phyloP scores from a whole-genome alignment of 2,329 filamentous ascomycete species.

The Gyromitra esculenta region DNA sequence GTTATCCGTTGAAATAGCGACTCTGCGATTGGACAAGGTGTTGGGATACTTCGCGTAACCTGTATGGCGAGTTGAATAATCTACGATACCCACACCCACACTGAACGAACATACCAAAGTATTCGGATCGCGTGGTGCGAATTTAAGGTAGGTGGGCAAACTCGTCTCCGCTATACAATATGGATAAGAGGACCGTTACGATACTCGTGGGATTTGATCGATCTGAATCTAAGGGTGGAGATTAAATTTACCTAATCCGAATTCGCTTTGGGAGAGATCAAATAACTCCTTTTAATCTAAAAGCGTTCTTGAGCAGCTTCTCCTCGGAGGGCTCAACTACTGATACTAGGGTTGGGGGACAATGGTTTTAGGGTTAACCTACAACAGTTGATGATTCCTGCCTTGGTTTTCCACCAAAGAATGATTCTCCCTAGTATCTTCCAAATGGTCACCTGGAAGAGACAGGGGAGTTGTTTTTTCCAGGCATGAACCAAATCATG shows the following conservation, averaged over 20 bases:
- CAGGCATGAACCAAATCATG: constrained; percentile 35
- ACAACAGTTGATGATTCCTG: neutral
- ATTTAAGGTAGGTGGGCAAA: constrained; percentile 6
- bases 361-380: neutral
- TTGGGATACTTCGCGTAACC: too few relatives aligned
- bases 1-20: too few relatives aligned
- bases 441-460: neutral
- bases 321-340: constrained; percentile 30
- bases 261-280: constrained; percentile 31
- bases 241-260: constrained; percentile 46
- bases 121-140: neutral
- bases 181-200: constrained; percentile 22
- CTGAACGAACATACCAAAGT: too few relatives aligned
- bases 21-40: too few relatives aligned
- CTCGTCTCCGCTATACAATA: neutral
- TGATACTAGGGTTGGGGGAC: constrained; percentile 16
- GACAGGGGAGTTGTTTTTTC: constrained; percentile 23
- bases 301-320: constrained; percentile 8
- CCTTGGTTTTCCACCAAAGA: neutral
- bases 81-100: too few relatives aligned
- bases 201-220: constrained; percentile 34
- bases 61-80: too few relatives aligned
- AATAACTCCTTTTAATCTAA: constrained; percentile 11
- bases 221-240: constrained; percentile 36
- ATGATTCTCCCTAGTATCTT: neutral